A percentile compares a stretch with the other conserved stretches of the same genome.
Conservation (phyloP, 2,329 filamentous ascomycete species). For the Verticillium dahliae region DNA sequence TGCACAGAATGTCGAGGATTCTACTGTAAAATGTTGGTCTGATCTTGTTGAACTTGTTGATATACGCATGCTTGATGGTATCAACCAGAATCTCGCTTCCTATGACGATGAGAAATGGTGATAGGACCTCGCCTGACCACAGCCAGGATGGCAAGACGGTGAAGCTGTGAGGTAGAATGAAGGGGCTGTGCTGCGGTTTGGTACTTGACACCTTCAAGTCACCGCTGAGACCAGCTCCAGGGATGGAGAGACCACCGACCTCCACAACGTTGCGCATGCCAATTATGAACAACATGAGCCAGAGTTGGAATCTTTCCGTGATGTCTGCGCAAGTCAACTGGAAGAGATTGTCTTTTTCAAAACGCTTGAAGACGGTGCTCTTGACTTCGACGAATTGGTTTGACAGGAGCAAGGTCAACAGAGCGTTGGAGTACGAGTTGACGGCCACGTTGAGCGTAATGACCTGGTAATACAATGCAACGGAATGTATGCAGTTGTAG, state of each 20-base stretch:
- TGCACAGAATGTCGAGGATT: constrained; percentile 88
- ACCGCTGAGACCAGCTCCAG: constrained; percentile 42
- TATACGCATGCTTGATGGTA: constrained; percentile 94
- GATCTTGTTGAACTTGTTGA: constrained; percentile 97
- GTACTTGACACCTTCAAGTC: constrained; percentile 46
- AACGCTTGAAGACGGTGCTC: constrained; percentile 95
- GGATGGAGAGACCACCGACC: constrained; percentile 73
- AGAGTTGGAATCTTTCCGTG: constrained; percentile 93
- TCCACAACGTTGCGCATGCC: constrained; percentile 94
- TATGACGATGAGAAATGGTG: constrained; percentile 87
- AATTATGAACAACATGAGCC: constrained; percentile 96
- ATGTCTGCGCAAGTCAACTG: constrained; percentile 95
- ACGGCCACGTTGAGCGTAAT: constrained; percentile 97
- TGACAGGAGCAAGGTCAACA: constrained; percentile 85
- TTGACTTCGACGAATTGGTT: constrained; percentile 99
- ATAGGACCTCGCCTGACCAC: constrained; percentile 75
- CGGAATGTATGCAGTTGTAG: constrained; percentile 84
- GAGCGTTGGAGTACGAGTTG: constrained; percentile 95
- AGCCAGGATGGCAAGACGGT: constrained; percentile 78
- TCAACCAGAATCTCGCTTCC: constrained; percentile 97
- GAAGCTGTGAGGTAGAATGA: constrained; percentile 84
- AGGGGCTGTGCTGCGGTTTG: constrained; percentile 58
- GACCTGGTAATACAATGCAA: constrained; percentile 91
- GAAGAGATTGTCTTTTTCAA: constrained; percentile 96
- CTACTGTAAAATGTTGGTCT: constrained; percentile 84